These are phyloP conservation scores for Bryoerythrophyllum caledonicum DNA, from an alignment of 225 moss, liverwort and hornwort genomes.

Conservation along the genomic window DNA sequence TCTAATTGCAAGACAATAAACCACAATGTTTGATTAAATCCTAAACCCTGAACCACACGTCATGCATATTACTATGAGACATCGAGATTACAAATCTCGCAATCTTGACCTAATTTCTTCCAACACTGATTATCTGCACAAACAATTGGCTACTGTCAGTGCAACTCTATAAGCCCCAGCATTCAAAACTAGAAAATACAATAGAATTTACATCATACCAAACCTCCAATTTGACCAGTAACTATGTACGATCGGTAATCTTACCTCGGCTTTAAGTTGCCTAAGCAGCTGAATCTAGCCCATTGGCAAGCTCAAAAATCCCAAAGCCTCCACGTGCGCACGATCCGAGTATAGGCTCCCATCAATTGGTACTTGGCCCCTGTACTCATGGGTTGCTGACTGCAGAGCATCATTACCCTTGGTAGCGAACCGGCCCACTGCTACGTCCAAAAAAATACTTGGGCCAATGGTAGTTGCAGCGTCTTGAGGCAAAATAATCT, in stretches of 20 bases:
- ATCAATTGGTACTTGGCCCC: constrained; percentile 58
- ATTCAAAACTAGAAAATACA: constrained; percentile 2
- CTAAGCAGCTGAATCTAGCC: constrained; percentile 74
- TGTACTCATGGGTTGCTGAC: constrained; percentile 34
- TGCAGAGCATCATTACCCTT: constrained; percentile 60
- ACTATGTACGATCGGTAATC: background rate
- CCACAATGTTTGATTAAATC: background rate
- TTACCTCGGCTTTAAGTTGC: constrained; percentile 84
- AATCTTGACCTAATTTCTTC: background rate
- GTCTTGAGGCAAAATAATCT: constrained; percentile 68
- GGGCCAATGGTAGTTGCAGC: constrained; percentile 74
- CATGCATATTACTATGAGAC: background rate
- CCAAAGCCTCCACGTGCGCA: constrained; percentile 69
- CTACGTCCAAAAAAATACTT: constrained; percentile 59
- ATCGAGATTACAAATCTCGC: background rate
- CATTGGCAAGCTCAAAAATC: constrained; percentile 54
- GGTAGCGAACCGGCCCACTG: constrained; percentile 61
- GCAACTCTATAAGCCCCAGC: background rate
- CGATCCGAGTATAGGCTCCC: constrained; percentile 77
- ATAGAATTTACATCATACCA: background rate
- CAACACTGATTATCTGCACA: background rate
- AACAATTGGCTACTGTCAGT: background rate
- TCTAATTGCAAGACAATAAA: background rate
- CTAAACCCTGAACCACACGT: background rate
- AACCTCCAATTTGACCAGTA: background rate